Conservation (phyloP, 2,329 filamentous ascomycete species). For the Grosmannia penicillata region DNA sequence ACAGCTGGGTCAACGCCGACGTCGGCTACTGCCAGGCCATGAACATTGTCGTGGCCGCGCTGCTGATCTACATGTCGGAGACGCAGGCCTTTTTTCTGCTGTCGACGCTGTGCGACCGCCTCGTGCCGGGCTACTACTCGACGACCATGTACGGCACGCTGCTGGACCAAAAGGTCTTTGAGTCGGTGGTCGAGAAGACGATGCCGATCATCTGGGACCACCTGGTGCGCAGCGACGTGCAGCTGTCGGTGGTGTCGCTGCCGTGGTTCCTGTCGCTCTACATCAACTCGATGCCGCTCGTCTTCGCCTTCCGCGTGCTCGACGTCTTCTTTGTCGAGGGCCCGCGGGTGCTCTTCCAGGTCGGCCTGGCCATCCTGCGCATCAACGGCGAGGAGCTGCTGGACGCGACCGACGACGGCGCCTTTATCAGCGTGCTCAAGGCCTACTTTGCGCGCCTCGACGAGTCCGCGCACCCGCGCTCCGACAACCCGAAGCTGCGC, state of each 20-base stretch:
- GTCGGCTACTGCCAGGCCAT: conserved; percentile 98
- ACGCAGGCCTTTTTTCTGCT: conserved; percentile 89
- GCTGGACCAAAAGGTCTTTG: conserved; percentile 92
- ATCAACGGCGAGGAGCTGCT: conserved; percentile 95
- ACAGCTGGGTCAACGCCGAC: conserved; percentile 92
- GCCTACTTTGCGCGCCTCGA: conserved; percentile 86
- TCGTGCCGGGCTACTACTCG: conserved; percentile 94
- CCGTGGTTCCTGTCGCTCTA: conserved; percentile 98
- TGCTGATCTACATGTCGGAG: conserved; percentile 97
- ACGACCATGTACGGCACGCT: conserved; percentile 98
- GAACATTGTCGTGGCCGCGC: conserved; percentile 97
- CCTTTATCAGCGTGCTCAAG: conserved; percentile 93
- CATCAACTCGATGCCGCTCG: conserved; percentile 97
- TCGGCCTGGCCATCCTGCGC: conserved; percentile 87
- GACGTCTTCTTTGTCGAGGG: conserved; percentile 98
- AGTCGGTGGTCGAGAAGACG: conserved; percentile 94
- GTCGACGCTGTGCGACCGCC: conserved; percentile 77
- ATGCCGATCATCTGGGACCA: conserved; percentile 99
- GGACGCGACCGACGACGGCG: conserved; percentile 85
- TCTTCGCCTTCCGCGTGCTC: conserved; percentile 90
- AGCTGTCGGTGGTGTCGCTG: conserved; percentile 89
- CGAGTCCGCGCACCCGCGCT: conserved; percentile 89
- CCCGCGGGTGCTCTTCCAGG: conserved; percentile 92
- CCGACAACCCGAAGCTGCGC: conserved; percentile 84
- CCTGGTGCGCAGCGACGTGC: conserved; percentile 90